These are phyloP conservation scores for Saraca asoca DNA, from an alignment of 331 rosid species.

Conservation along the genomic window DNA sequence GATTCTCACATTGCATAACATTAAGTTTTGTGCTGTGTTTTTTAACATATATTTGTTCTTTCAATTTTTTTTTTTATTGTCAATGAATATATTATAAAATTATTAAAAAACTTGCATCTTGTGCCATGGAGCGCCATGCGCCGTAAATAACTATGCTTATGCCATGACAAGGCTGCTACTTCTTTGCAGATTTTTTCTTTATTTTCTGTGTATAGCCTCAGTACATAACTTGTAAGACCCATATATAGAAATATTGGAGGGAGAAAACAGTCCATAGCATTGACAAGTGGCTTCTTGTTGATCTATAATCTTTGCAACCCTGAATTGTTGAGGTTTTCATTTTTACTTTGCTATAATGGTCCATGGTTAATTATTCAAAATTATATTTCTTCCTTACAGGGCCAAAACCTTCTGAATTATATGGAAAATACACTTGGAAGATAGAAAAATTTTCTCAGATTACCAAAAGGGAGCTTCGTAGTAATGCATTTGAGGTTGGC, in stretches of 20 bases:
- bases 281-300: background rate
- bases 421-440: slow-evolving; percentile 93
- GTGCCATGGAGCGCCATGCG: too few relatives aligned
- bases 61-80: too few relatives aligned
- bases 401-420: slow-evolving; percentile 80
- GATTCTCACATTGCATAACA: too few relatives aligned
- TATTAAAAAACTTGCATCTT: too few relatives aligned
- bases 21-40: too few relatives aligned
- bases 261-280: background rate
- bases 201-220: too few relatives aligned
- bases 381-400: slow-evolving; percentile 51
- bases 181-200: background rate
- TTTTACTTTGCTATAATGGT: background rate
- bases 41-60: too few relatives aligned
- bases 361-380: slow-evolving; percentile 22
- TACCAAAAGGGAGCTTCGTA: slow-evolving; percentile 97
- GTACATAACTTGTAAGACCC: too few relatives aligned
- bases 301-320: background rate
- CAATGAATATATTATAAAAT: too few relatives aligned
- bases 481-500: slow-evolving; percentile 96
- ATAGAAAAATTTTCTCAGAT: slow-evolving; percentile 95
- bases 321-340: slow-evolving; percentile 21
- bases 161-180: background rate
- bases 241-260: background rate
- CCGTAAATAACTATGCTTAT: too few relatives aligned